A percentile compares a stretch with the other conserved stretches of the same genome.
phyloP scores from a whole-genome alignment of 2,329 filamentous ascomycete genomes.

The Pezicula neosporulosa region DNA sequence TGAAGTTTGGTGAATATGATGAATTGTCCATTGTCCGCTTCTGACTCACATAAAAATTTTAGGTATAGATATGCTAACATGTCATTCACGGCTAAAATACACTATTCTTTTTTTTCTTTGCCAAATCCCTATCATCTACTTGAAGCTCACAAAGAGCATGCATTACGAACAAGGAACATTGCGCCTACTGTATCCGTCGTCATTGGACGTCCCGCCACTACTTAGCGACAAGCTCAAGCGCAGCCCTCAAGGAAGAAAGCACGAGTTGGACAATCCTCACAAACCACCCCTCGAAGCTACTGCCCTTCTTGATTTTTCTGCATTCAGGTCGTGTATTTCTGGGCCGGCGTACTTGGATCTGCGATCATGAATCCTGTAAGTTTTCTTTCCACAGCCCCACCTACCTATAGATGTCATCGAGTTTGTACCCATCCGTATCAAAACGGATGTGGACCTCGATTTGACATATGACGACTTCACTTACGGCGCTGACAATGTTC shows the following conservation, averaged over 20 bases:
- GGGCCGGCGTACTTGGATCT: conserved; percentile 19
- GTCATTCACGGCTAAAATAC: no score
- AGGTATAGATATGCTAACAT: no score
- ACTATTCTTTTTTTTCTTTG: no score
- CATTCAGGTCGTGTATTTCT: conserved; percentile 4
- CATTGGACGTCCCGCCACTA: no score
- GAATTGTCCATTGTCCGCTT: no score
- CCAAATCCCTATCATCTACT: no score
- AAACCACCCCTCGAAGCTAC: conserved; percentile 1
- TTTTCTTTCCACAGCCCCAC: not conserved
- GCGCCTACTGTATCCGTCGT: no score
- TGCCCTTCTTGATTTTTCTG: conserved; percentile 8
- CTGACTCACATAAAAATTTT: no score
- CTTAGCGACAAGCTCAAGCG: no score
- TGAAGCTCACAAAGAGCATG: no score
- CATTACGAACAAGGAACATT: no score
- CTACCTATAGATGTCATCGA: not conserved
- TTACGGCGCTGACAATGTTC: conserved; percentile 10
- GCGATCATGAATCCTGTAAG: conserved; percentile 23
- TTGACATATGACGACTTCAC: conserved; percentile 1
- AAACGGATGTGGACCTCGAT: not conserved
- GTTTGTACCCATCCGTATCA: not conserved
- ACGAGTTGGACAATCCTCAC: conserved; percentile 3
- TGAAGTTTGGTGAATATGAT: no score
- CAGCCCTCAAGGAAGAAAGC: not conserved